phyloP scores from a whole-genome alignment of 805 yeast species.

The Torulaspora microellipsoides region DNA sequence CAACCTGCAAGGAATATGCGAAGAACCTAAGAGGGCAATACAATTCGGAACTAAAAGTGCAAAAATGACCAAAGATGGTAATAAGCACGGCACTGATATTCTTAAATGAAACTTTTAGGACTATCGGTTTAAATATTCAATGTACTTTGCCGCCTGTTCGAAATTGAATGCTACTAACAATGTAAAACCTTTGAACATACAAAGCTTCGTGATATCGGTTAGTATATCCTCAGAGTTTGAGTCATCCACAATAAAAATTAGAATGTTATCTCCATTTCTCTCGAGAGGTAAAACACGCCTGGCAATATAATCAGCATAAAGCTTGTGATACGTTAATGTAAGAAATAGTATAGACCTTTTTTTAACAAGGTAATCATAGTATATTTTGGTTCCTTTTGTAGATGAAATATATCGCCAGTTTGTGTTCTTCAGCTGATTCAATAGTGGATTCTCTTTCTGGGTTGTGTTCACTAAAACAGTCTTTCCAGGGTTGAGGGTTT shows the following conservation, averaged over 20 bases:
- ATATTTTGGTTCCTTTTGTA: slow-evolving; percentile 37
- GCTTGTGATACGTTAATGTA: slow-evolving; percentile 66
- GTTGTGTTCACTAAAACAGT: slow-evolving; percentile 55
- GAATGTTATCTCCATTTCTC: slow-evolving; percentile 45
- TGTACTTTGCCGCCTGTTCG: slow-evolving; percentile 49
- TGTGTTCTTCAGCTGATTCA: slow-evolving; percentile 50
- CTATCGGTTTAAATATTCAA: slow-evolving; percentile 31
- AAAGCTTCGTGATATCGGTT: slow-evolving; percentile 38
- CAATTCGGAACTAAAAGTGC: slow-evolving; percentile 97
- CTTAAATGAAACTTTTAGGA: slow-evolving; percentile 13
- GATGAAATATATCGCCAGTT: slow-evolving; percentile 46
- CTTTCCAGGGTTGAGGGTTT: slow-evolving; percentile 14
- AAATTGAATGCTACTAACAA: slow-evolving; percentile 42
- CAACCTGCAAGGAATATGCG: slow-evolving; percentile 51
- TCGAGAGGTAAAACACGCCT: slow-evolving; percentile 44
- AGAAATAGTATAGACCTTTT: slow-evolving; percentile 54
- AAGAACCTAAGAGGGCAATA: slow-evolving; percentile 87
- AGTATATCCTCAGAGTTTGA: slow-evolving; percentile 47
- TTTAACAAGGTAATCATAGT: slow-evolving; percentile 63
- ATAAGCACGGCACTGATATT: slow-evolving; percentile 69
- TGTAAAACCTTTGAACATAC: slow-evolving; percentile 41
- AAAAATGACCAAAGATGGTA: slow-evolving; percentile 77
- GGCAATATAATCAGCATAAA: slow-evolving; percentile 70
- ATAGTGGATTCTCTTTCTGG: slow-evolving; percentile 69
- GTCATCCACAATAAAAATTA: slow-evolving; percentile 62